Evolutionary conservation across 805 yeast species (phyloP).

Genomic region (Suhomyces faveliae): DNA sequence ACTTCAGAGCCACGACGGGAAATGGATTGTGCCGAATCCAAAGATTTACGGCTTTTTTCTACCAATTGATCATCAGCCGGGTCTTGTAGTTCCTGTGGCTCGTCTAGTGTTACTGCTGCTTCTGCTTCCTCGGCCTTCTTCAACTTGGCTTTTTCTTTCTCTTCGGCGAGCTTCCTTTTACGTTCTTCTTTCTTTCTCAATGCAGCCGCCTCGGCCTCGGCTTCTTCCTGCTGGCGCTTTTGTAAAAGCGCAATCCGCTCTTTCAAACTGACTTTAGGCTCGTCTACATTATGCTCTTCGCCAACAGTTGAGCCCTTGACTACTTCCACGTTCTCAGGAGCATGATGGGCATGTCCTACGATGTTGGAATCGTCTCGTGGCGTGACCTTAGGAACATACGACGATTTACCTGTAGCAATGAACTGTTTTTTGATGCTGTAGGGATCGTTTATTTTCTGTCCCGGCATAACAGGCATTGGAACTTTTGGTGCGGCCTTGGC

Average conservation of each 20-base stretch:
- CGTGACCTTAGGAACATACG: slow-evolving; percentile 52
- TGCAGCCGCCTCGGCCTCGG: slow-evolving; percentile 65
- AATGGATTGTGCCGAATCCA: slow-evolving; percentile 3
- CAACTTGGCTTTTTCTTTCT: slow-evolving; percentile 23
- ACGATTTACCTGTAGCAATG: slow-evolving; percentile 55
- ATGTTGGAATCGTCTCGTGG: slow-evolving; percentile 39
- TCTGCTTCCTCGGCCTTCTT: slow-evolving; percentile 16
- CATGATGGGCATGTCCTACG: slow-evolving; percentile 29
- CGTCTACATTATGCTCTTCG: slow-evolving; percentile 45
- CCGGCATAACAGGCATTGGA: slow-evolving; percentile 26
- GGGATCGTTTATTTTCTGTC: slow-evolving; percentile 41
- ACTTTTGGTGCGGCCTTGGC: not conserved
- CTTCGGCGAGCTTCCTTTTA: slow-evolving; percentile 42
- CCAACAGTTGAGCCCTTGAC: slow-evolving; percentile 24
- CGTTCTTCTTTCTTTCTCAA: slow-evolving; percentile 51
- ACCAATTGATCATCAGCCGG: not conserved
- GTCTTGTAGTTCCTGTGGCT: not conserved
- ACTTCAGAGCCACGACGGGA: slow-evolving; percentile 2
- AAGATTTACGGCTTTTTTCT: slow-evolving; percentile 4
- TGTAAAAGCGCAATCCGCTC: slow-evolving; percentile 86
- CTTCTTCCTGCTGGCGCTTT: slow-evolving; percentile 76
- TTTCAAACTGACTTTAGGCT: slow-evolving; percentile 76
- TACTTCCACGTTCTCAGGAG: slow-evolving; percentile 21
- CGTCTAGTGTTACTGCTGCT: not conserved
- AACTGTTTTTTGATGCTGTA: slow-evolving; percentile 54